A percentile compares a stretch with the other conserved stretches of the same genome.
Evolutionary conservation across 2,329 filamentous ascomycete genomes (phyloP).

Genomic region (Dothiorella sarmentorum): DNA sequence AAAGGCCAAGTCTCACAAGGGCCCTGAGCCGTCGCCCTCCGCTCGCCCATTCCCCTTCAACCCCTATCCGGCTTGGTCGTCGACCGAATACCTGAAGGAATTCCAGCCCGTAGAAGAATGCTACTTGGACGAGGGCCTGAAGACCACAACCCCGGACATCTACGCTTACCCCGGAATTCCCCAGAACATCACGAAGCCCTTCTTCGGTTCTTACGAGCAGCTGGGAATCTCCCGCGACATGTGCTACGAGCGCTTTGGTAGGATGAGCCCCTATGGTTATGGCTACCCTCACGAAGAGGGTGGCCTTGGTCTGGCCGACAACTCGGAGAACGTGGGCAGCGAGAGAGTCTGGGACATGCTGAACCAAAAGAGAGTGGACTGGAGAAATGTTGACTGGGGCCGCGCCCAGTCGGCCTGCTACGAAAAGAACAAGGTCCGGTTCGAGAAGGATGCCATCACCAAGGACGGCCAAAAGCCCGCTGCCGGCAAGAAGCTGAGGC

Average conservation of each 20-base stretch:
- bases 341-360: conserved; percentile 54
- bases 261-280: conserved; percentile 50
- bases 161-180: conserved; percentile 60
- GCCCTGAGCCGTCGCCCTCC: conserved; percentile 32
- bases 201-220: conserved; percentile 48
- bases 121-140: conserved; percentile 57
- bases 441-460: conserved; percentile 33
- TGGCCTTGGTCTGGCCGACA: conserved; percentile 48
- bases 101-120: conserved; percentile 56
- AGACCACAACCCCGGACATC: conserved; percentile 56
- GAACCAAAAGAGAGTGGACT: conserved; percentile 52
- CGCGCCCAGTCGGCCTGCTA: conserved; percentile 46
- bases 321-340: conserved; percentile 43
- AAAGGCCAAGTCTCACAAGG: conserved; percentile 10
- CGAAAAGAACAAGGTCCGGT: conserved; percentile 49
- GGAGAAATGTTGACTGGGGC: conserved; percentile 48
- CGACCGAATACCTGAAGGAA: conserved; percentile 44
- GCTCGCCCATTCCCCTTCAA: conserved; percentile 42
- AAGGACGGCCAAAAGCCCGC: conserved; percentile 26
- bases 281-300: conserved; percentile 45
- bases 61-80: conserved; percentile 45
- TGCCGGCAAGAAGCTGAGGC: conserved; percentile 40
- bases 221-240: conserved; percentile 47
- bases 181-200: conserved; percentile 47
- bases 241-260: conserved; percentile 51